Conservation (phyloP, 1,284 basidiomycete genomes). For the Pseudozyma tsukubaensis region DNA sequence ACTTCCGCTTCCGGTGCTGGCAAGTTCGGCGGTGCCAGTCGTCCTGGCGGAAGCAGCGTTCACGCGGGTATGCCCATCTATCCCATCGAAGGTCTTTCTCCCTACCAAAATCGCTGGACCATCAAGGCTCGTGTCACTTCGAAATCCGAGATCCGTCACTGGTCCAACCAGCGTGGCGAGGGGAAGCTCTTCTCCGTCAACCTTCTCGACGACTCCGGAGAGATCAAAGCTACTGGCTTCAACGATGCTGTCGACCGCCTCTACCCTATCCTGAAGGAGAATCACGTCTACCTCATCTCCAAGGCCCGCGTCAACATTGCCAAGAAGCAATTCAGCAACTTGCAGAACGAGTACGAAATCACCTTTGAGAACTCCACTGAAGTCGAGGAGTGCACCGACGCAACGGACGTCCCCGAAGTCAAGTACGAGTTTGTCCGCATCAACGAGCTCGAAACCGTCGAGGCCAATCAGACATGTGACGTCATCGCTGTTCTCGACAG, state of each 20-base stretch:
- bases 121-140: conserved; percentile 94
- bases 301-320: conserved; percentile 92
- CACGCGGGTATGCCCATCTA: conserved; percentile 72
- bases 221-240: conserved; percentile 79
- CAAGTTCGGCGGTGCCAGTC: conserved; percentile 29
- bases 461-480: conserved; percentile 69
- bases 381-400: conserved; percentile 65
- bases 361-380: conserved; percentile 77
- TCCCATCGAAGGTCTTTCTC: conserved; percentile 94
- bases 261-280: conserved; percentile 86
- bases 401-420: conserved; percentile 66
- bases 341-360: conserved; percentile 94
- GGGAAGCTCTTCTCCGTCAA: conserved; percentile 95
- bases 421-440: conserved; percentile 67
- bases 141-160: conserved; percentile 89
- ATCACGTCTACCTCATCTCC: conserved; percentile 91
- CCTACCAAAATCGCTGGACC: conserved; percentile 95
- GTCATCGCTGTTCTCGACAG: conserved; percentile 63
- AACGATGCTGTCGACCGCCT: conserved; percentile 86
- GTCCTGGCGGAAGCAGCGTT: conserved; percentile 52
- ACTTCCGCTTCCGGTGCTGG: conserved; percentile 35
- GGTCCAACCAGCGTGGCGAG: conserved; percentile 90
- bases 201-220: conserved; percentile 87
- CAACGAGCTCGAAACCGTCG: conserved; percentile 63
- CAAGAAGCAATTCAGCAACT: conserved; percentile 94